Base-by-base conservation (phyloP, 2,329 filamentous ascomycete genomes). In the Dothideomycetes sp. region DNA sequence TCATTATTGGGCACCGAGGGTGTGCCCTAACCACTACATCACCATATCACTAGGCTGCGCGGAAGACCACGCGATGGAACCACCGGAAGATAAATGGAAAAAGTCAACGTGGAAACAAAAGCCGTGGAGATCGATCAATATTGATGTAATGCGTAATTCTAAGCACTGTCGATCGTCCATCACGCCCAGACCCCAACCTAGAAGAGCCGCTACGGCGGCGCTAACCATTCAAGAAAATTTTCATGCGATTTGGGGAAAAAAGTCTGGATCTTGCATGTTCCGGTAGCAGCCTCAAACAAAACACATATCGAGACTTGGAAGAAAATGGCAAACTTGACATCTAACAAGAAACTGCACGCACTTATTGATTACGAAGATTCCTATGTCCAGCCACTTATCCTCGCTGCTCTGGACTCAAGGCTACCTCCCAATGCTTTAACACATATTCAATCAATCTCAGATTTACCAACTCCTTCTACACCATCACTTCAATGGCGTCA, bases 381-480 rank as follows among this genome's bases (percentile, higher is more conserved):
- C 31, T 98, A 96, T 57, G 85, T 96, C 7, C 85, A 95, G 55
- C 85, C 85, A 1, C 73, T 96, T 27, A 80, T 96, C 45, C 61
- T 87, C 33, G 66, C 74, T 15, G 84, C 87, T n/a, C 65, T 96
- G 16, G 57, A 75, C 35, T 66, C 72, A 4, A 64, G 75, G 17
- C 67, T 91, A 5, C 74, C 80, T 0, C 47, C 64, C 13, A 62
- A 58, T 10, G 40, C 53, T 10, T 45, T 60, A 12, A 43, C 53
- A 12, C 45, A 59, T 22, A 46, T 59, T 56, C 69, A 73, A 19
- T 58, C 80, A 34, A 70, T 84, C 38, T 60, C 69, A n/a, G 61
- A 69, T 24, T 57, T 77, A 8, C 70, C 64, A 50, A 58, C 64
- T 7, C 56, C 60, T 13, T 58, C 60, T 11, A 57, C 63, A 12